Evolutionary conservation across 139 green algal genomes (phyloP).

Genomic region (Picochlorum sp.): DNA sequence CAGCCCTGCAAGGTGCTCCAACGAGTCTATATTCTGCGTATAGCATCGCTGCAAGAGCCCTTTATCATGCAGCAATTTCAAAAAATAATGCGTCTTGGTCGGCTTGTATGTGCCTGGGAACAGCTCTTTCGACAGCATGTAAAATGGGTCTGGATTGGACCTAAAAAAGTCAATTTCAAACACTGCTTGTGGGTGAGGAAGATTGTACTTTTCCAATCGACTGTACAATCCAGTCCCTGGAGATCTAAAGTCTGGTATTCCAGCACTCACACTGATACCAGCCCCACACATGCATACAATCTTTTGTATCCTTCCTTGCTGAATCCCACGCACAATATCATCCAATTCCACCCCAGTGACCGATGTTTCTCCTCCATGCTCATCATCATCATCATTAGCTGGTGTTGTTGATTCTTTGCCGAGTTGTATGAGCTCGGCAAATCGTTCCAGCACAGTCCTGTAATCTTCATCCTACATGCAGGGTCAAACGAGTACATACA

Average conservation of each 20-base stretch:
- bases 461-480: slow-evolving; percentile 8
- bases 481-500: too few relatives aligned
- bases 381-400: background rate
- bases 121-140: slow-evolving; percentile 61
- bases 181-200: slow-evolving; percentile 55
- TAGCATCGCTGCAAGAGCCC: slow-evolving; percentile 63
- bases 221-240: slow-evolving; percentile 60
- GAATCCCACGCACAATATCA: slow-evolving; percentile 32
- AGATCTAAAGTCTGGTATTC: slow-evolving; percentile 64
- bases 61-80: slow-evolving; percentile 75
- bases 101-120: slow-evolving; percentile 60
- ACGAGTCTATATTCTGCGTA: slow-evolving; percentile 78
- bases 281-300: slow-evolving; percentile 61
- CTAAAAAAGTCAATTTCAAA: slow-evolving; percentile 68
- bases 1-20: slow-evolving; percentile 57
- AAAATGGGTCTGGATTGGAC: slow-evolving; percentile 60
- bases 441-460: background rate
- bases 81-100: slow-evolving; percentile 72
- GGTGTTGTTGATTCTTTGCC: background rate
- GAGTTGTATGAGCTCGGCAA: slow-evolving; percentile 3
- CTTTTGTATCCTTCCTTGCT: slow-evolving; percentile 1
- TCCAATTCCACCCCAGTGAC: slow-evolving; percentile 34
- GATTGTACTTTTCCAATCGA: slow-evolving; percentile 51
- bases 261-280: slow-evolving; percentile 57
- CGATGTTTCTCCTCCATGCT: background rate